phyloP scores from a whole-genome alignment of 495 filamentous ascomycete genomes.

The Collariella sp. region DNA sequence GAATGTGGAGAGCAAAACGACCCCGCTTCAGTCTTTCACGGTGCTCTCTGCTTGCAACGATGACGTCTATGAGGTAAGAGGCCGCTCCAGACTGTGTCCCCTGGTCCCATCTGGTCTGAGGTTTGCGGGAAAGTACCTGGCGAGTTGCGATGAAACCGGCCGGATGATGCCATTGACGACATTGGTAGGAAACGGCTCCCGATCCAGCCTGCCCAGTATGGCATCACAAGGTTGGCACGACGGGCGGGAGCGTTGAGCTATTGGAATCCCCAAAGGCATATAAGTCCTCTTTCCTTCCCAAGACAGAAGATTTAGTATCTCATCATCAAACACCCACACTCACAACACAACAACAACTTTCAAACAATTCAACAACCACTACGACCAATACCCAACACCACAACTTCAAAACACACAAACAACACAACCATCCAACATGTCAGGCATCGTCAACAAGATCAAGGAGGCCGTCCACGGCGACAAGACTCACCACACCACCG shows the following conservation, averaged over 20 bases:
- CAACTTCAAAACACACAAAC: conserved; percentile 1
- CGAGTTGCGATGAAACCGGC: conserved; percentile 1
- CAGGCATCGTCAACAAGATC: conserved; percentile 60
- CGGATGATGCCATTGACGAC: conserved; percentile 8
- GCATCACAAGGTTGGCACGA: not conserved
- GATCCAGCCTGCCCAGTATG: not conserved
- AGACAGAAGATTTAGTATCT: not conserved
- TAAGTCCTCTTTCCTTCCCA: not conserved
- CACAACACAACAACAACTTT: conserved; percentile 1
- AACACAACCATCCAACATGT: conserved; percentile 45
- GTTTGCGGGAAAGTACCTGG: not conserved
- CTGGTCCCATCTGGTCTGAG: not conserved
- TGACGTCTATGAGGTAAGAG: conserved; percentile 15
- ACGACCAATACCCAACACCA: conserved; percentile 2
- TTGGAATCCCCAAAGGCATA: not conserved
- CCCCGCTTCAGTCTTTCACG: not conserved
- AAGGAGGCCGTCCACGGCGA: conserved; percentile 56
- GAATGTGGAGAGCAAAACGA: not conserved
- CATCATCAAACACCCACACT: conserved; percentile 10
- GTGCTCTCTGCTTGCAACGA: not conserved
- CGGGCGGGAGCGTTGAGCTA: not conserved
- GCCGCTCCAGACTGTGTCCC: not conserved
- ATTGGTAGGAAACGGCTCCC: not conserved
- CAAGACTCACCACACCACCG: conserved; percentile 21
- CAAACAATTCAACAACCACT: conserved; percentile 1